Evolutionary conservation across 441 rosid genomes (phyloP), one percentile per base, ranked within the genome.

Genomic region (Mallotus japonicus): DNA sequence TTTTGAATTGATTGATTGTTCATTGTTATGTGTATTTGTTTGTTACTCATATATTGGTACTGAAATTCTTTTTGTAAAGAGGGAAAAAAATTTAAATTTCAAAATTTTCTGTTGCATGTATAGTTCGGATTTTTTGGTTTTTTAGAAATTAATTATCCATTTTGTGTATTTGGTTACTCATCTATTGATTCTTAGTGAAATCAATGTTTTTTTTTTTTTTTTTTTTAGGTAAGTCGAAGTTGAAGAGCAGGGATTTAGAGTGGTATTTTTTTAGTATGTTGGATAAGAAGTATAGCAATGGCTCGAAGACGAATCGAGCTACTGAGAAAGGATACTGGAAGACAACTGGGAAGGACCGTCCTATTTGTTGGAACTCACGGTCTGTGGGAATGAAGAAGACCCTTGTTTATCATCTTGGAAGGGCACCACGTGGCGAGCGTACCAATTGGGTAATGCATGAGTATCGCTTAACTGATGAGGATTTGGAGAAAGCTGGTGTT

Each of bases 391-490:
- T 95, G 99, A 95, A 91, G 85, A 95, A 95, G 83, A 95, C 99
- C 14, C 93, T 95, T 77, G 99, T 95, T 70, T 95, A 87, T 73
- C 99, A 95, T 62, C 76, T 16, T 10, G 98, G 99, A 5, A 87
- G 98, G 58, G 98, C 99, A 68, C 99, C 99, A 13, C 90, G 84
- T 68, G 97, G 98, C 54, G 84, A 85, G 77, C 88, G 99, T 16
- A 75, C 89, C 14, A 93, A 92, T 70, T 95, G 99, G 99, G 99
- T 95, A 53, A 95, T 95, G 99, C 99, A 95, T 3, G 99, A 95
- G 86, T 95, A 95, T 78, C 86, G 97, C 7, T 89, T 95, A 37
- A 74, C 83, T 28, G 98, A 91, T 60, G 92, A 92, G 72, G 89
- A 89, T 56, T 62, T 95, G 79, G 84, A 75, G 81, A 88, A 83